phyloP scores from a whole-genome alignment of 1,284 basidiomycete species.

The Dichomitus squalens region DNA sequence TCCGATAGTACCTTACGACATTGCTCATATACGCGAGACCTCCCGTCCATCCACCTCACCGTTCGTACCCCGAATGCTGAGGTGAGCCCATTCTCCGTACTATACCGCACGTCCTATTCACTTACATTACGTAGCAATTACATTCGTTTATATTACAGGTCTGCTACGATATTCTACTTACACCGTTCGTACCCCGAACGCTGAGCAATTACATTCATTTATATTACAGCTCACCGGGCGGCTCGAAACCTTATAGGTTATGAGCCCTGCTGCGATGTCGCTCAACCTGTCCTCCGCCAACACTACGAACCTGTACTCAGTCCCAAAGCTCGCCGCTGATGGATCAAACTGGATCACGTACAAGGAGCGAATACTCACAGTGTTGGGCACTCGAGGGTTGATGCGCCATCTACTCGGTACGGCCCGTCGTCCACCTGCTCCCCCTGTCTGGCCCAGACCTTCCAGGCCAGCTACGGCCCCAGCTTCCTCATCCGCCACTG shows the following conservation, averaged over 20 bases:
- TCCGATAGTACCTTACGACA: no score
- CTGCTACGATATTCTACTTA: background rate
- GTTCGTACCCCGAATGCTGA: no score
- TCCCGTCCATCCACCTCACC: no score
- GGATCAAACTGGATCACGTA: slow-evolving; percentile 38
- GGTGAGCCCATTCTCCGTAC: background rate
- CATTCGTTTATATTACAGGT: background rate
- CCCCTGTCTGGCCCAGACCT: slow-evolving; percentile 8
- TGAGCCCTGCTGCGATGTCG: slow-evolving; percentile 1
- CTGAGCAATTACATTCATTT: background rate
- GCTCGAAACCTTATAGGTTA: background rate
- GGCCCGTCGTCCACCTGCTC: slow-evolving; percentile 17
- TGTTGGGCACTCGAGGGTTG: slow-evolving; percentile 28
- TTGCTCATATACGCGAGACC: background rate
- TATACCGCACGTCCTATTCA: background rate
- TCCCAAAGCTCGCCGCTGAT: slow-evolving; percentile 36
- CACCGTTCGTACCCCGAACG: background rate
- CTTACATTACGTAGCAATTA: background rate
- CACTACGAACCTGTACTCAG: slow-evolving; percentile 5
- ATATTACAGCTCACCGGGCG: background rate
- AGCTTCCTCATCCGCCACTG: background rate
- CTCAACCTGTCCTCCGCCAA: background rate
- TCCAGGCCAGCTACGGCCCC: background rate
- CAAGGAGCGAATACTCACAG: slow-evolving; percentile 28
- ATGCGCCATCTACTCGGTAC: slow-evolving; percentile 31